phyloP scores from a whole-genome alignment of 306 rosid species.

The Corylus heterophylla region DNA sequence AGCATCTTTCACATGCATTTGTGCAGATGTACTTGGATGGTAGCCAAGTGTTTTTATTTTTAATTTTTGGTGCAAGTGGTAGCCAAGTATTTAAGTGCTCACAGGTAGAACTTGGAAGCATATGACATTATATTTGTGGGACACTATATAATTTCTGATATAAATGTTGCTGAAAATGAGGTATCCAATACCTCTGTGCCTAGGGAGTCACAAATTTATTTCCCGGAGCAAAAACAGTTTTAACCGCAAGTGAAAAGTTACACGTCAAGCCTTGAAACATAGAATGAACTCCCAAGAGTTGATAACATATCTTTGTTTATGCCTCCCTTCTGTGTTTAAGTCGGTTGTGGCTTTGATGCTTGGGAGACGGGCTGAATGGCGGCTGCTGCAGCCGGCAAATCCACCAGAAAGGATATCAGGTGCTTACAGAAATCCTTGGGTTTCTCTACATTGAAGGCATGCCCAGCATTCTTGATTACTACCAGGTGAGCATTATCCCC shows the following conservation, averaged over 20 bases:
- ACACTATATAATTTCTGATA: neutral
- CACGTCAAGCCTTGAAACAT: neutral
- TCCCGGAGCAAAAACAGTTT: neutral
- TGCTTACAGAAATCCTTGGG: slow-evolving; percentile 52
- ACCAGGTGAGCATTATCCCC: slow-evolving; percentile 68
- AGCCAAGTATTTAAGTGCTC: neutral
- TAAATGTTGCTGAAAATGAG: neutral
- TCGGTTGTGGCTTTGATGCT: slow-evolving; percentile 14
- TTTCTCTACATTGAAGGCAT: slow-evolving; percentile 61
- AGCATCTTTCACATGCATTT: too few species aligned
- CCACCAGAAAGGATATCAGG: slow-evolving; percentile 57
- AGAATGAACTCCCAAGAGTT: neutral
- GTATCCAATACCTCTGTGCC: neutral
- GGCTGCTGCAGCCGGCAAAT: slow-evolving; percentile 21
- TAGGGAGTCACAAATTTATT: neutral
- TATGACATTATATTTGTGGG: neutral
- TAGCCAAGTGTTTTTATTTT: too few species aligned
- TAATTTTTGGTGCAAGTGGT: too few species aligned
- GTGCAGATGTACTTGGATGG: too few species aligned
- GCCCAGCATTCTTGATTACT: slow-evolving; percentile 71
- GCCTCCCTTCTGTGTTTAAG: neutral
- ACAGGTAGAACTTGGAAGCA: neutral
- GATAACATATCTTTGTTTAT: neutral
- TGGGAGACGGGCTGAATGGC: slow-evolving; percentile 13
- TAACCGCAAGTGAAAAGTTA: neutral